A percentile compares a stretch with the other conserved stretches of the same genome.
phyloP scores from a whole-genome alignment of 352 stramenopile genomes.

The Globisporangium viniferum region DNA sequence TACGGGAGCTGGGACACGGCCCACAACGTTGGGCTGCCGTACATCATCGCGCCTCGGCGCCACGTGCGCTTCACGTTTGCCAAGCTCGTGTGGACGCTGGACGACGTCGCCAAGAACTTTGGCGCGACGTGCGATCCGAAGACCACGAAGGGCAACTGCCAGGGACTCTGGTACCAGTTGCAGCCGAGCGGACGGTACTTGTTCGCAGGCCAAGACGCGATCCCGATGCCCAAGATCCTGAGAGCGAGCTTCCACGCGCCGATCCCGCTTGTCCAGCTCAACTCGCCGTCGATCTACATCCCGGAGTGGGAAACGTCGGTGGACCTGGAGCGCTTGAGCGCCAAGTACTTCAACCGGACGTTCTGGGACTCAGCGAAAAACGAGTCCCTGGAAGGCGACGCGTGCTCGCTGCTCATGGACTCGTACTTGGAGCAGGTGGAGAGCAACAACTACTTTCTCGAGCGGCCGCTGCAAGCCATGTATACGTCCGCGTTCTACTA shows the following conservation, averaged over 20 bases:
- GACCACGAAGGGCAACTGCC: background rate
- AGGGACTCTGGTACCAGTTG: background rate
- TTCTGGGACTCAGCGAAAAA: background rate
- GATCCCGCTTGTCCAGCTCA: background rate
- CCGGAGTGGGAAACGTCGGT: background rate
- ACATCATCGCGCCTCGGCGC: background rate
- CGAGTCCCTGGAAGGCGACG: background rate
- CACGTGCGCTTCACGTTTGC: background rate
- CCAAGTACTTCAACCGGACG: background rate
- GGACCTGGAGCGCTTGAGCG: background rate
- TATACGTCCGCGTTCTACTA: background rate
- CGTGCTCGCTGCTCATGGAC: background rate
- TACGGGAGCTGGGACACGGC: background rate
- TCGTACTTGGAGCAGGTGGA: background rate
- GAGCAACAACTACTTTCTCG: background rate
- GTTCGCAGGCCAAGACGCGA: background rate
- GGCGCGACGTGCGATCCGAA: background rate
- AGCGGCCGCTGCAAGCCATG: background rate
- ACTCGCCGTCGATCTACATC: background rate
- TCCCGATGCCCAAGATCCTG: background rate
- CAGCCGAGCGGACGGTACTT: background rate
- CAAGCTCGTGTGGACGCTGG: background rate
- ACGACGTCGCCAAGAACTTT: background rate
- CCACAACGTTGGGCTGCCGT: background rate
- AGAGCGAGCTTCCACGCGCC: background rate